phyloP scores from a whole-genome alignment of 2,329 filamentous ascomycete genomes.

The Parafenestella ontariensis region DNA sequence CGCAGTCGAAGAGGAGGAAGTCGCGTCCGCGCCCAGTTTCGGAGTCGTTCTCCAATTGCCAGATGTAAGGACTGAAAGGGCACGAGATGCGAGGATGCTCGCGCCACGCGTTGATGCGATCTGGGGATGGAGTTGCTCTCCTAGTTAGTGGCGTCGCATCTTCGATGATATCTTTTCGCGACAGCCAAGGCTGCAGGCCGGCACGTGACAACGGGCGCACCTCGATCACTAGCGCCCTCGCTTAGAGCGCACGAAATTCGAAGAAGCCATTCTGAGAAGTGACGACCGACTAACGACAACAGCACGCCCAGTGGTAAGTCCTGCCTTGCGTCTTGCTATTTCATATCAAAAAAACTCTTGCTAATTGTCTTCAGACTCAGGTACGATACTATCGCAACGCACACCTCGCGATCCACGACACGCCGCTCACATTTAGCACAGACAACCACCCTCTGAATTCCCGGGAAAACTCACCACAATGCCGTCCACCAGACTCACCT shows the following conservation, averaged over 20 bases:
- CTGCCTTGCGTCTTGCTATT: conserved; percentile 20
- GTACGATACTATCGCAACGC: conserved; percentile 26
- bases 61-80: conserved; percentile 18
- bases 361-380: conserved; percentile 30
- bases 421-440: conserved; percentile 33
- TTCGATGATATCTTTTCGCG: conserved; percentile 35
- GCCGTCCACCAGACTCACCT: conserved; percentile 63
- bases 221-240: conserved; percentile 8
- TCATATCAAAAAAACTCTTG: conserved; percentile 10
- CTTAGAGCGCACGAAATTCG: conserved; percentile 12
- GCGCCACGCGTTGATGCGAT: conserved; percentile 38
- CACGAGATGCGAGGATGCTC: conserved; percentile 28
- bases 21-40: conserved; percentile 32
- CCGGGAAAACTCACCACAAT: conserved; percentile 56
- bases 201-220: conserved; percentile 4
- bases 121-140: conserved; percentile 30
- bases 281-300: conserved; percentile 35
- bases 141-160: conserved; percentile 30
- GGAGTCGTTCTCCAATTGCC: conserved; percentile 14
- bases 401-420: conserved; percentile 1
- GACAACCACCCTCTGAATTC: conserved; percentile 43
- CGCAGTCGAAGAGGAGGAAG: conserved; percentile 23
- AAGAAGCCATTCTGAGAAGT: conserved; percentile 14
- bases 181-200: conserved; percentile 8
- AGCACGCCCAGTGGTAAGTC: conserved; percentile 45